Conservation (phyloP, 1,284 basidiomycete genomes). For the Mrakiaceae sp. region DNA sequence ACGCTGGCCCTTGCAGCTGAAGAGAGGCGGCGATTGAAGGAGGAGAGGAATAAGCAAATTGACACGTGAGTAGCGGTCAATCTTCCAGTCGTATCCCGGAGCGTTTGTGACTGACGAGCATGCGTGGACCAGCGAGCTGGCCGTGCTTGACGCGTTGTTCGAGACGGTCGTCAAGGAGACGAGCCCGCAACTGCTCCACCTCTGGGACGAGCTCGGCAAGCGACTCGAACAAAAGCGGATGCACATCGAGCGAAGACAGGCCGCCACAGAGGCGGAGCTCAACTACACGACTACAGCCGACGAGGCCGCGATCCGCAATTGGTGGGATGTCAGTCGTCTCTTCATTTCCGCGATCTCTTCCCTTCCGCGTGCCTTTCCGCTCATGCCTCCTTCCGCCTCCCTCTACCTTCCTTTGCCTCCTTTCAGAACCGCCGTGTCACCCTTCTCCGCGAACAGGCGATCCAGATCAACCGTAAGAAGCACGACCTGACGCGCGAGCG, state of each 20-base stretch:
- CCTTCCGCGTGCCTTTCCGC: background rate
- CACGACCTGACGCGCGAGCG: conserved; percentile 5
- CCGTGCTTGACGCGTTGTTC: background rate
- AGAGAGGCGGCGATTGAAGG: background rate
- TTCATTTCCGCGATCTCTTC: background rate
- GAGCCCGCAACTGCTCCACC: background rate
- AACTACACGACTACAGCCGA: background rate
- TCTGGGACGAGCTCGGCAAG: conserved; percentile 4
- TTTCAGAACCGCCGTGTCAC: background rate
- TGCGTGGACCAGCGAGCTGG: background rate
- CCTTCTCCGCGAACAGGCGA: background rate
- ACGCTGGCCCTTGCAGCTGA: background rate
- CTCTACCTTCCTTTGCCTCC: too few species aligned
- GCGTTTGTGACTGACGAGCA: too few species aligned
- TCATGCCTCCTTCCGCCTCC: background rate
- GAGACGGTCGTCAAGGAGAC: background rate
- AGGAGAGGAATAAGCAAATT: background rate
- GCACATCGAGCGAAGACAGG: background rate
- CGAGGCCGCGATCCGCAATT: conserved; percentile 4
- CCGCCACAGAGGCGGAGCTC: conserved; percentile 1
- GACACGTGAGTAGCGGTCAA: conserved; percentile 9
- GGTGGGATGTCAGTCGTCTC: conserved; percentile 8
- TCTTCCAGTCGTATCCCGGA: background rate
- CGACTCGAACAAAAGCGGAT: background rate
- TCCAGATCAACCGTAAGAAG: background rate